Base-by-base conservation (phyloP, 768 basidiomycete genomes). In the Boletus sensibilis region DNA sequence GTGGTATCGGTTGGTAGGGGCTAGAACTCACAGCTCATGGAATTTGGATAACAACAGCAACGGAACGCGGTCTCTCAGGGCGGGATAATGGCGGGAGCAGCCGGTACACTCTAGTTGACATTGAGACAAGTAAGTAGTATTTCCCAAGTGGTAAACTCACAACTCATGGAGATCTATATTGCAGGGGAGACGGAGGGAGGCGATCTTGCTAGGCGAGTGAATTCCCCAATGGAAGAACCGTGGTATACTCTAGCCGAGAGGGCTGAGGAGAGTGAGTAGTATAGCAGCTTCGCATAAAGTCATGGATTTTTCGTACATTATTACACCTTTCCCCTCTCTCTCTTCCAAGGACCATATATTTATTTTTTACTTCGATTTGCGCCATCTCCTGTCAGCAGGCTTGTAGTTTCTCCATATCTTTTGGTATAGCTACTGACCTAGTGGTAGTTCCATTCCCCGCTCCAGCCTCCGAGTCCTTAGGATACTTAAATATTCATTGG, bases 161-260 rank as follows among this genome's bases (percentile, higher is more conserved):
- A 8, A 37, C 27, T 53, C 35, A 63, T 18, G 14, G 4, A 9
- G 7, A 33, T 14, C 3, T 23, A 8, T 13, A 6, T 27, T 14
- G 4, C 37, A 62, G 61, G 16, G 18, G 0, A 35, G 8, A 11
- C n/a, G 3, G 29, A 25, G 6, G 33, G 23, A 37, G 35, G 9
- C 14, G n/a, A 40, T 14, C 35, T n/a, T 20, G 16, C n/a, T 27
- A 46, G 14, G 5, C 13, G 10, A 25, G 14, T 8, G 8, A 8
- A 20, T 11, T 5, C 21, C 25, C 31, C 50, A 21, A 0, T 0
- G 9, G 21, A 21, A 18, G 34, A 48, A 29, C 18, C 33, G 2
- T 53, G 23, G 47, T 63, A 61, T 49, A 31, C 59, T n/a, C 18
- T 18, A 13, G 27, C 16, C n/a, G 41, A 37, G 7, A 35, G 4